phyloP scores from a whole-genome alignment of 2,329 filamentous ascomycete species.

The Sclerotinia sclerotiorum region DNA sequence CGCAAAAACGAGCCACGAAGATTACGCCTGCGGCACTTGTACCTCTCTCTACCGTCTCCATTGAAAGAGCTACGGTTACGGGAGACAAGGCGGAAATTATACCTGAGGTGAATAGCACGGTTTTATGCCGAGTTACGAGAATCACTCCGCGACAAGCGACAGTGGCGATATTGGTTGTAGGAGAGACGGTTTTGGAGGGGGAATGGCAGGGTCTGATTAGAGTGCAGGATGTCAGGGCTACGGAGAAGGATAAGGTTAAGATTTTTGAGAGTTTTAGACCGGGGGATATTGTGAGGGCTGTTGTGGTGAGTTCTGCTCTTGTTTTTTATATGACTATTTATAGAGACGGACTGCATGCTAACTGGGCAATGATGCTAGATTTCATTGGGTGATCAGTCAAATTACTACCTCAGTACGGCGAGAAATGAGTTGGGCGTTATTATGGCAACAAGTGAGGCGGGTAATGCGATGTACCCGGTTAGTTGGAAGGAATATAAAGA shows the following conservation, averaged over 20 bases:
- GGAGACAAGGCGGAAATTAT: constrained; percentile 65
- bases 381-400: constrained; percentile 87
- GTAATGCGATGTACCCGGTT: constrained; percentile 87
- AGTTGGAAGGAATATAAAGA: constrained; percentile 96
- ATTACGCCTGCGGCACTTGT: constrained; percentile 49
- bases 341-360: not conserved
- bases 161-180: constrained; percentile 81
- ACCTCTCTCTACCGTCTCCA: constrained; percentile 55
- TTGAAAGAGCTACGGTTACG: constrained; percentile 42
- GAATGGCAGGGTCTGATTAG: constrained; percentile 85
- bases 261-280: constrained; percentile 90
- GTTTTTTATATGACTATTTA: no score
- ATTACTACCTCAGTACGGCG: constrained; percentile 92
- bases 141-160: constrained; percentile 83
- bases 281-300: constrained; percentile 84
- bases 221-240: constrained; percentile 87
- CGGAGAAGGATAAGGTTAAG: constrained; percentile 92
- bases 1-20: constrained; percentile 59
- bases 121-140: constrained; percentile 82
- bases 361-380: constrained; percentile 52
- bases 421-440: constrained; percentile 91
- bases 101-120: constrained; percentile 75
- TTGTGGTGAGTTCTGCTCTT: constrained; percentile 57
- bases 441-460: constrained; percentile 83
- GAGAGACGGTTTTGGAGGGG: constrained; percentile 68